These are phyloP conservation scores for Didymellaceae sp. DNA, from an alignment of 2,329 filamentous ascomycete species.

Conservation along the genomic window DNA sequence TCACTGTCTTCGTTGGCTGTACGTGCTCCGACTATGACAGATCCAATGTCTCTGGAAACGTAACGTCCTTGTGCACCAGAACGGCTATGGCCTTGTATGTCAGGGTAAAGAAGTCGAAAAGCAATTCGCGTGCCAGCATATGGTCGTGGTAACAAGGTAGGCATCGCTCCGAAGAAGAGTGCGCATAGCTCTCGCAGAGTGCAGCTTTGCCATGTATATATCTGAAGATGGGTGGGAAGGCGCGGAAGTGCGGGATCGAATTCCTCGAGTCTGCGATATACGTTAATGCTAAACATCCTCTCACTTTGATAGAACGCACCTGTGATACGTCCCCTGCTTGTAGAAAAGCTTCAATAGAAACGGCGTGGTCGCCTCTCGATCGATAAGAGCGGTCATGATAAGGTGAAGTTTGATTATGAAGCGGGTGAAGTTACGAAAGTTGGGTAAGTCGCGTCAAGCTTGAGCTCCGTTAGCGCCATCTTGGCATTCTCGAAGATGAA, in stretches of 20 bases:
- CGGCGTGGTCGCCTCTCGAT: constrained; percentile 75
- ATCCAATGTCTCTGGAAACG: constrained; percentile 81
- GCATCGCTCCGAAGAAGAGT: constrained; percentile 73
- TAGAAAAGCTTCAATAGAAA: constrained; percentile 90
- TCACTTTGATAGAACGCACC: constrained; percentile 51
- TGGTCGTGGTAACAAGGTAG: constrained; percentile 72
- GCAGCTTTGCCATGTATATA: constrained; percentile 87
- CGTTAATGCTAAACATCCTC: not conserved
- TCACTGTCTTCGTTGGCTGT: constrained; percentile 32
- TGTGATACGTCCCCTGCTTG: constrained; percentile 74
- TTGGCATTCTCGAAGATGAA: constrained; percentile 11
- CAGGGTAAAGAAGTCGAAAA: constrained; percentile 86
- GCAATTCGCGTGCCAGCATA: constrained; percentile 82
- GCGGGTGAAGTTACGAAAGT: not conserved
- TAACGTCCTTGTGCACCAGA: constrained; percentile 65
- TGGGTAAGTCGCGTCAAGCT: constrained; percentile 12
- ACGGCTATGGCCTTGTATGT: constrained; percentile 61
- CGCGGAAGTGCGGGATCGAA: constrained; percentile 63
- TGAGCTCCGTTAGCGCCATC: constrained; percentile 30
- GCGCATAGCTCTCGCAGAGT: constrained; percentile 81
- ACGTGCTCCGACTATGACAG: constrained; percentile 70
- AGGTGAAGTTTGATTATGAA: constrained; percentile 3
- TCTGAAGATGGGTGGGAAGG: constrained; percentile 71
- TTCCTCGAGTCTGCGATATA: constrained; percentile 67
- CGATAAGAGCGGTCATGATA: constrained; percentile 54